Base-by-base conservation (phyloP, 257 asterid genomes). In the Scutellaria minor region DNA sequence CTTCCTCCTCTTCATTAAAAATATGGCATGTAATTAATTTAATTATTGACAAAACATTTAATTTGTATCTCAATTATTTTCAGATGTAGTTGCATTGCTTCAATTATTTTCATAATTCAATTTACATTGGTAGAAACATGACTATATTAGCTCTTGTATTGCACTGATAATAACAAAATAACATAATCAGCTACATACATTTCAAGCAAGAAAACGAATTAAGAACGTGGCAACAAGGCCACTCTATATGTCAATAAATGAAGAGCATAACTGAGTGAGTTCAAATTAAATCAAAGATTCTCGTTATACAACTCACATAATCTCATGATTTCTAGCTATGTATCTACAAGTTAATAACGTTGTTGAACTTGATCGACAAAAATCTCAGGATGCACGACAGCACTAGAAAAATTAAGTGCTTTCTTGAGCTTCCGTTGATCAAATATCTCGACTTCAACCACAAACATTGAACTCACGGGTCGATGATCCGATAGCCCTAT, bases 401-500 rank as follows among this genome's bases (percentile, higher is more conserved):
- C 87, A 72, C 77, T 81, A 2, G 85, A 87, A 71, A 82, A 84
- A 58, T 87, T 84, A 10, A 93, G 93, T 39, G 87, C 98, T 68
- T 90, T 88, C 5, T 85, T 87, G 77, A 93, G 96, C 87, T 93
- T 93, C 45, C 78, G 82, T 42, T 87, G 97, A 62, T 93, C 84
- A 47, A 91, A 86, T 27, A 93, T 85, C 84, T 93, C 98, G 5
- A 91, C 96, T 80, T 89, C 90, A 24, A 93, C 85, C 64, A 65
- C 12, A 81, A 91, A 93, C 60, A 71, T 74, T 22, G 96, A 83
- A 73, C 96, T 87, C 39, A 93, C 94, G 1, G 98, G 97, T 20
- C 97, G 85, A 79, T 93, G 98, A 62, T 93, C 98, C 39, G 98
- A 91, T 54, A 93, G 80, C 73, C 51, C 83, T 22, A 81, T 76